Evolutionary conservation across 192 early-diverging fungal species (phyloP), one percentile per base, ranked within the genome.

Genomic region (Backusella luteola): DNA sequence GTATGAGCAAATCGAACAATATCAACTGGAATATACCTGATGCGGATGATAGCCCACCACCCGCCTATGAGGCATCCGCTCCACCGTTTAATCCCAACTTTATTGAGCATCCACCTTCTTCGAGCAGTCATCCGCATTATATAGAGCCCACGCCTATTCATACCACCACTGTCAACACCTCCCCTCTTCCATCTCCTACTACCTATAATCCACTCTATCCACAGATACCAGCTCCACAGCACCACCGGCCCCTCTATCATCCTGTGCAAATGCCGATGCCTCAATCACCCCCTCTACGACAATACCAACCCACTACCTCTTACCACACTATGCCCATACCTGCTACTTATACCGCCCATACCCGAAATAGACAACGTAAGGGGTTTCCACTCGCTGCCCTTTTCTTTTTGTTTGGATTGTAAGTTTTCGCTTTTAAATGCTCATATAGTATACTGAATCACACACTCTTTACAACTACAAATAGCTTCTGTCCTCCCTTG

Each of bases 391-490:
- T 76, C 39, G 75, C 44, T 38, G 75, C 75, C 11, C 21, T 76
- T 19, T 36, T 76, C 39, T 76, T 76, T 56, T 59, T 76, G 34
- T 70, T 76, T 69, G 75, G 75, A 23, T 76, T 67, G 75, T 76
- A 76, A 70, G 15, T 17, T 34, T 34, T 39, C 8, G 19, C 2
- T 66, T 69, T n/a, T 34, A 41, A 39, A 39, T 39, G 38, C 38
- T 39, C 38, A 38, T 7, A 38, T 38, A 38, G 9, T 12, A 11
- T 39, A 39, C 11, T 39, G 38, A 39, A 7, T 39, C 11, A 3
- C 11, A 11, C 38, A 39, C 38, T 39, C 38, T 39, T 11, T 49
- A 19, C 52, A 53, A 53, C 5, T 59, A 8, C n/a, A 6, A 36
- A 12, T 70, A 76, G 75, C 26, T n/a, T 76, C 17, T 76, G 38